Evolutionary conservation across 1,139 yeast genomes (phyloP), one percentile per base, ranked within the genome.

Genomic region (Taphrina deformans): DNA sequence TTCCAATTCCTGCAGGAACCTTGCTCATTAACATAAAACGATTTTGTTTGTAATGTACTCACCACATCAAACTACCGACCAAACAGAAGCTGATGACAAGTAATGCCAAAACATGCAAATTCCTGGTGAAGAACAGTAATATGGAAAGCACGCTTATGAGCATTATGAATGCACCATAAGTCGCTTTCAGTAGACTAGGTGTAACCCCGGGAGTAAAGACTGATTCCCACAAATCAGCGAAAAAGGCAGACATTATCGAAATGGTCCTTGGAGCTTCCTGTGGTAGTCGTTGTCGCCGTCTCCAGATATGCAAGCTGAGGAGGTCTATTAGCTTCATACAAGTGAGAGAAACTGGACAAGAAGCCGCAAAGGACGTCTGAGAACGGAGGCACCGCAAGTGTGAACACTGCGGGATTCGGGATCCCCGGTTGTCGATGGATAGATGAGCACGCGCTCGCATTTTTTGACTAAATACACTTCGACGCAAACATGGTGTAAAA

Each of bases 201-300:
- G 93, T 83, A 0, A 96, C 85, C 0, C 99, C 99, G 1, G 98
- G 98, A n/a, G 92, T 87, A 75, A 92, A 88, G 33, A 93, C 83
- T 6, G 96, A 88, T 68, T 88, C 86, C 97, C 98, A 92, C 58
- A 93, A 81, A 40, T 88, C 96, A 26, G 77, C 80, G 48, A 88
- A 35, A 71, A 74, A 88, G 86, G 35, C 44, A 23, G 69, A 27
- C 70, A 68, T 68, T 21, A 10, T 31, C n/a, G n/a, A n/a, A n/a
- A n/a, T n/a, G n/a, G n/a, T n/a, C n/a, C n/a, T n/a, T n/a, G n/a
- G n/a, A n/a, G n/a, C n/a, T n/a, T n/a, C n/a, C n/a, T n/a, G n/a
- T n/a, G n/a, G n/a, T n/a, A n/a, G n/a, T n/a, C n/a, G n/a, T n/a
- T n/a, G n/a, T n/a, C n/a, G n/a, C n/a, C n/a, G n/a, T n/a, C n/a